Evolutionary conservation across 2,329 filamentous ascomycete genomes (phyloP).

Genomic region (Aspergillus uvarum): DNA sequence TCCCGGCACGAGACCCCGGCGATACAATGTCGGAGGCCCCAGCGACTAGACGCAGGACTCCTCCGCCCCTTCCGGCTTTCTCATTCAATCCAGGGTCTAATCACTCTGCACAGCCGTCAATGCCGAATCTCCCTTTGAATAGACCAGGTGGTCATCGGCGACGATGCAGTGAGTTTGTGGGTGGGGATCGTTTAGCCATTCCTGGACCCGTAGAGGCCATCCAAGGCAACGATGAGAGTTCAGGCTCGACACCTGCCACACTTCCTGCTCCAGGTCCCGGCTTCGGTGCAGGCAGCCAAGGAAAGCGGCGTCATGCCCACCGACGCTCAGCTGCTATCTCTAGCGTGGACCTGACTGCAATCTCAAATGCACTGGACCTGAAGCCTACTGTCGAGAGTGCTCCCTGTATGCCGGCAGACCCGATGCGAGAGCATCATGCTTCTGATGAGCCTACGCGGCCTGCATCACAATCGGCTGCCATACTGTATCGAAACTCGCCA

Average conservation of each 20-base stretch:
- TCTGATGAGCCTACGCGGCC: constrained; percentile 33
- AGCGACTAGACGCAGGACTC: constrained; percentile 49
- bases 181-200: constrained; percentile 56
- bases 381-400: constrained; percentile 60
- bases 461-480: constrained; percentile 36
- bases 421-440: constrained; percentile 25
- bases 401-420: constrained; percentile 50
- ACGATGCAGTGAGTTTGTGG: constrained; percentile 83
- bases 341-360: constrained; percentile 70
- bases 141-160: constrained; percentile 66
- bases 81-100: constrained; percentile 38
- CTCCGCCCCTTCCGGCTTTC: constrained; percentile 37
- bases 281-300: constrained; percentile 48
- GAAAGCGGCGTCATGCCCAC: constrained; percentile 72
- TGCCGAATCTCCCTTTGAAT: constrained; percentile 57
- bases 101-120: constrained; percentile 49
- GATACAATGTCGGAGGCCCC: constrained; percentile 33
- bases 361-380: constrained; percentile 46
- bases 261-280: constrained; percentile 35
- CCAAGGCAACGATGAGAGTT: constrained; percentile 26
- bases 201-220: constrained; percentile 62
- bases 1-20: constrained; percentile 52
- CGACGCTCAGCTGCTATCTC: constrained; percentile 80
- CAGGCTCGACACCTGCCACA: constrained; percentile 23
- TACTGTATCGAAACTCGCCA: constrained; percentile 30